phyloP scores from a whole-genome alignment of 2,329 filamentous ascomycete species.

The Madurella mycetomatis region DNA sequence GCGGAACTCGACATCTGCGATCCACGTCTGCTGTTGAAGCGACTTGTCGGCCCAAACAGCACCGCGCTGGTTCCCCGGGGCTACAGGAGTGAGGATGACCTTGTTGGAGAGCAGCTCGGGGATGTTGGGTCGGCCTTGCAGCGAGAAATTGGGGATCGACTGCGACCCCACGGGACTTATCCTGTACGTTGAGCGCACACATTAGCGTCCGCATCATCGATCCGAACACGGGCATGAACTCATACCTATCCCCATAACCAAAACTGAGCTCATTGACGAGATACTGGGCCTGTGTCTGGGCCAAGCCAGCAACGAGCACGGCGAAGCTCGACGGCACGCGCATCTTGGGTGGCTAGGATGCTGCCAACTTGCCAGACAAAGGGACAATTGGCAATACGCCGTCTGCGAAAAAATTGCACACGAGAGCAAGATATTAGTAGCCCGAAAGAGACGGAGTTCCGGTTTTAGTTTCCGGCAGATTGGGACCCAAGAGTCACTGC shows the following conservation, averaged over 20 bases:
- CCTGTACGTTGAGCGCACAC: conserved; percentile 34
- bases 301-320: conserved; percentile 42
- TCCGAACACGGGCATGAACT: not conserved
- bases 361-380: not conserved
- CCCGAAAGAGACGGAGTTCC: conserved; percentile 4
- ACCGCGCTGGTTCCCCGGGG: conserved; percentile 78
- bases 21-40: conserved; percentile 67
- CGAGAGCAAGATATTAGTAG: conserved; percentile 6
- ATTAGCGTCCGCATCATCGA: conserved; percentile 1
- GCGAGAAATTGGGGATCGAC: conserved; percentile 50
- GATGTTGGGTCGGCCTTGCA: conserved; percentile 49
- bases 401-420: not conserved
- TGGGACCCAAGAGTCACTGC: conserved; percentile 8
- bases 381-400: not conserved
- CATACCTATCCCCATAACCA: conserved; percentile 62
- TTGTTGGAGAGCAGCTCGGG: conserved; percentile 79
- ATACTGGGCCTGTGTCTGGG: conserved; percentile 56
- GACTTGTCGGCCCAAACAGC: conserved; percentile 71
- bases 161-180: conserved; percentile 59
- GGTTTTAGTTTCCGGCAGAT: conserved; percentile 20
- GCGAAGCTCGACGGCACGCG: conserved; percentile 32
- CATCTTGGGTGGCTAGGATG: conserved; percentile 35
- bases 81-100: conserved; percentile 83
- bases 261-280: conserved; percentile 73
- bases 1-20: conserved; percentile 80